Percentiles rank a stretch among this genome's conserved stretches.
Evolutionary conservation across 192 early-diverging fungal species (phyloP).

Genomic region (Coemansia sp.): DNA sequence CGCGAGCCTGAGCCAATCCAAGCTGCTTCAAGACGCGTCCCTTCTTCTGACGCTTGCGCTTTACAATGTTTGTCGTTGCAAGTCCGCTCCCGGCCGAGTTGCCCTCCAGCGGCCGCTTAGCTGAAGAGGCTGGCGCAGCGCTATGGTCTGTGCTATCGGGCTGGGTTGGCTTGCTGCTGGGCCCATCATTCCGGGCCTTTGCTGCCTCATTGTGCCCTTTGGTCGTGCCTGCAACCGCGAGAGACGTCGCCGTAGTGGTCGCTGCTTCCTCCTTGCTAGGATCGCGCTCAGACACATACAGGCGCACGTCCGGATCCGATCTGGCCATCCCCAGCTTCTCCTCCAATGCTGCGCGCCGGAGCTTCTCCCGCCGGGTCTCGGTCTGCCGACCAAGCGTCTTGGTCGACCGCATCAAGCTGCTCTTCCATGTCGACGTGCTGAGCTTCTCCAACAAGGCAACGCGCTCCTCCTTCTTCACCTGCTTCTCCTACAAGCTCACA

Average conservation of each 20-base stretch:
- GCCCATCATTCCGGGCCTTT: no score
- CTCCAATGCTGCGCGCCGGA: conserved; percentile 60
- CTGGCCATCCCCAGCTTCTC: conserved; percentile 56
- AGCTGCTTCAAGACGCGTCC: conserved; percentile 41
- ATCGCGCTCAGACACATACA: conserved; percentile 53
- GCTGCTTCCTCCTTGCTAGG: no score
- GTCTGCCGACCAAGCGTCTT: conserved; percentile 57
- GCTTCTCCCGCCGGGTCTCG: conserved; percentile 62
- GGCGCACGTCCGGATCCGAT: conserved; percentile 54
- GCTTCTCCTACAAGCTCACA: conserved; percentile 53
- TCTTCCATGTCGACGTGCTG: conserved; percentile 62
- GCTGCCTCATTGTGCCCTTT: not conserved
- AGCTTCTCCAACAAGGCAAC: conserved; percentile 59
- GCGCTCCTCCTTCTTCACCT: conserved; percentile 74
- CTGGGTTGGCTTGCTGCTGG: conserved; percentile 1
- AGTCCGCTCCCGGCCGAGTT: conserved; percentile 30
- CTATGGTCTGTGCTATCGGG: not conserved
- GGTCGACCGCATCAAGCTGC: conserved; percentile 62
- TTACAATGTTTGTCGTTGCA: conserved; percentile 34
- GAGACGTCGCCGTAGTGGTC: no score
- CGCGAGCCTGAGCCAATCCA: conserved; percentile 11
- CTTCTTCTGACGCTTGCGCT: conserved; percentile 51
- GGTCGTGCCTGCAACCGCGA: not conserved
- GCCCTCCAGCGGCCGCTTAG: conserved; percentile 14
- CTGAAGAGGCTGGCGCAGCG: not conserved